Evolutionary conservation across 75 land plant species (phyloP), one percentile per base, ranked within the genome.

Genomic region (Selaginella moellendorffii): DNA sequence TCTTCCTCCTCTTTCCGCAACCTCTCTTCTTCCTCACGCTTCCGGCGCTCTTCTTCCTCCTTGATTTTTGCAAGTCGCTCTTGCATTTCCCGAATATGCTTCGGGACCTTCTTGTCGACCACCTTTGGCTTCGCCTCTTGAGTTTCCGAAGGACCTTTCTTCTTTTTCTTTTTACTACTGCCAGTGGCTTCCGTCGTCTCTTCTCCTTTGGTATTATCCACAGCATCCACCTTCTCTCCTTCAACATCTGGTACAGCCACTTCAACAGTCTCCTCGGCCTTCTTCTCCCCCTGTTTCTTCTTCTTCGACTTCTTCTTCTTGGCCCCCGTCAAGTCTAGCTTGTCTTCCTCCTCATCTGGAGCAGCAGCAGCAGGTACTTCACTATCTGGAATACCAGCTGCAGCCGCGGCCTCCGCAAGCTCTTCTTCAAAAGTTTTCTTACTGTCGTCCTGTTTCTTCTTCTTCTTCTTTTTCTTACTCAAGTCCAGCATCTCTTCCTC

Each of bases 291-390:
- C n/a, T n/a, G n/a, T n/a, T 88, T 88, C 62, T 92, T 84, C 67
- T 91, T 91, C 82, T 91, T 85, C 71, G 87, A 87, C 74, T 86
- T 83, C 77, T 86, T 89, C 73, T 87, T 88, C 78, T 88, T 92
- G 30, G 93, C 77, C 59, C 88, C 85, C 1, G 88, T 88, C 22
- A 88, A 82, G 64, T 83, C 83, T 29, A 29, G 75, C 56, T 56
- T 70, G 26, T 70, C 81, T 29, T 63, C 84, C 24, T 53, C 80
- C 26, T 67, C 84, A 18, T 46, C 51, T 46, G 10, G 14, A 46
- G 51, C n/a, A n/a, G n/a, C n/a, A n/a, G n/a, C n/a, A n/a, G n/a
- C n/a, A n/a, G n/a, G n/a, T n/a, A n/a, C n/a, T n/a, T n/a, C n/a
- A n/a, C n/a, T n/a, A n/a, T n/a, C n/a, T n/a, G n/a, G n/a, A n/a